Percentiles rank a stretch among this genome's conserved stretches.
phyloP scores from a whole-genome alignment of 331 rosid genomes.

The Quercus lobata region DNA sequence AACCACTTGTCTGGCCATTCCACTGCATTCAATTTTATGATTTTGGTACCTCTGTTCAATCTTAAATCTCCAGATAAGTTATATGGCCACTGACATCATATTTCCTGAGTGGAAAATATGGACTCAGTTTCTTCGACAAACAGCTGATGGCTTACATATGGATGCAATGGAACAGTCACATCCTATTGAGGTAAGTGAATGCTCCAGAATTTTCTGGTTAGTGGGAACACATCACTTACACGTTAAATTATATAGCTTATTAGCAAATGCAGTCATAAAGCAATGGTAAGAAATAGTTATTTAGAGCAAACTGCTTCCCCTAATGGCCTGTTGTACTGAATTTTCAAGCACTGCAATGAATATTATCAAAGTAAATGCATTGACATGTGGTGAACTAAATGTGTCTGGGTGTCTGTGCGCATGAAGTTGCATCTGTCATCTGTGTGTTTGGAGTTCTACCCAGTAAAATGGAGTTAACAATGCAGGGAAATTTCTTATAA shows the following conservation, averaged over 20 bases:
- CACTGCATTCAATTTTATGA: background rate
- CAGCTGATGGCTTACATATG: slow-evolving; percentile 49
- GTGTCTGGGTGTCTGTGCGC: background rate
- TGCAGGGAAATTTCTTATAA: background rate
- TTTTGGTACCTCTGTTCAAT: background rate
- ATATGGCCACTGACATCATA: slow-evolving; percentile 62
- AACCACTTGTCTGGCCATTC: background rate
- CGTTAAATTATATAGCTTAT: background rate
- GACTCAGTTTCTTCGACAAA: slow-evolving; percentile 64
- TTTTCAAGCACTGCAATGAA: background rate
- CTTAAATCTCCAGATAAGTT: slow-evolving; percentile 56
- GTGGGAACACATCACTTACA: background rate
- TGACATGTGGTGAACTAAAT: background rate
- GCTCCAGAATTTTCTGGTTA: background rate
- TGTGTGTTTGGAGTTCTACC: background rate
- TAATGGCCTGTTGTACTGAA: background rate
- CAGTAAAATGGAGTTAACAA: background rate
- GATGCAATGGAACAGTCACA: slow-evolving; percentile 76
- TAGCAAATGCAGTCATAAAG: background rate
- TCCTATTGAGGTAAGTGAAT: slow-evolving; percentile 64
- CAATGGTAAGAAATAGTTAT: background rate
- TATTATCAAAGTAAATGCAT: background rate
- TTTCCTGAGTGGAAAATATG: slow-evolving; percentile 85
- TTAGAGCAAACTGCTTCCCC: background rate
- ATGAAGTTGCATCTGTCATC: too few relatives aligned